A percentile compares a stretch with the other conserved stretches of the same genome.
These are phyloP conservation scores for Fennellomyces sp. DNA, from an alignment of 371 early-diverging fungal species.

Conservation along the genomic window DNA sequence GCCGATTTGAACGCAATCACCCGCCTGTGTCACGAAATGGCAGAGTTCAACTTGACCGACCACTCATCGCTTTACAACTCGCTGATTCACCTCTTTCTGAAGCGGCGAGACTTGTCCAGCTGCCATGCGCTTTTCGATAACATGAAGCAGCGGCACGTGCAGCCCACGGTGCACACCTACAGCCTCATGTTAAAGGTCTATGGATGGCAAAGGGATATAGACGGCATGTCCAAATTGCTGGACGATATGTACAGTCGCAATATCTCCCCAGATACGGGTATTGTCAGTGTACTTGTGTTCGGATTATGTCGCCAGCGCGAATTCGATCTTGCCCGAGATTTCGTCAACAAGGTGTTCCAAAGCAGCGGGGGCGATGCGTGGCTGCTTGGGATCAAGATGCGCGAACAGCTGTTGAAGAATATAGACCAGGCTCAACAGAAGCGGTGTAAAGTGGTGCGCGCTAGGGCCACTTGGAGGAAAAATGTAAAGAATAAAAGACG, in stretches of 20 bases:
- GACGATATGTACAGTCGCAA: slow-evolving; percentile 19
- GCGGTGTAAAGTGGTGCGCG: not conserved
- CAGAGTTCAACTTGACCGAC: not conserved
- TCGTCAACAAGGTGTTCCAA: slow-evolving; percentile 4
- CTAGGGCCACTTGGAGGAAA: not conserved
- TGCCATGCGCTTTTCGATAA: slow-evolving; percentile 8
- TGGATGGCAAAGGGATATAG: slow-evolving; percentile 3
- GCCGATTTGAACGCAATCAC: slow-evolving; percentile 3
- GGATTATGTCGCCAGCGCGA: slow-evolving; percentile 6
- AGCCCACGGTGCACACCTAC: slow-evolving; percentile 15
- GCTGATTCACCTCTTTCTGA: slow-evolving; percentile 7
- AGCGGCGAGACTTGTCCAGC: not conserved
- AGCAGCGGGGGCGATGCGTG: not conserved
- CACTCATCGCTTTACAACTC: slow-evolving; percentile 8
- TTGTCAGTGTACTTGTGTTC: slow-evolving; percentile 15
- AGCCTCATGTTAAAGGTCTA: slow-evolving; percentile 10
- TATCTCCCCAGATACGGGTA: slow-evolving; percentile 7
- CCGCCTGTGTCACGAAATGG: slow-evolving; percentile 10
- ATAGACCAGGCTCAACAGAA: not conserved
- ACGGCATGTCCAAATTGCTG: slow-evolving; percentile 5
- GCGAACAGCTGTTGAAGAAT: not conserved
- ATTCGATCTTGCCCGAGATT: slow-evolving; percentile 5
- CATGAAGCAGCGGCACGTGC: slow-evolving; percentile 1
- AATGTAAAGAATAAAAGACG: not conserved
- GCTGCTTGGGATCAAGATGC: not conserved